phyloP scores from a whole-genome alignment of 257 asterid genomes.

The Solanum rostratum region DNA sequence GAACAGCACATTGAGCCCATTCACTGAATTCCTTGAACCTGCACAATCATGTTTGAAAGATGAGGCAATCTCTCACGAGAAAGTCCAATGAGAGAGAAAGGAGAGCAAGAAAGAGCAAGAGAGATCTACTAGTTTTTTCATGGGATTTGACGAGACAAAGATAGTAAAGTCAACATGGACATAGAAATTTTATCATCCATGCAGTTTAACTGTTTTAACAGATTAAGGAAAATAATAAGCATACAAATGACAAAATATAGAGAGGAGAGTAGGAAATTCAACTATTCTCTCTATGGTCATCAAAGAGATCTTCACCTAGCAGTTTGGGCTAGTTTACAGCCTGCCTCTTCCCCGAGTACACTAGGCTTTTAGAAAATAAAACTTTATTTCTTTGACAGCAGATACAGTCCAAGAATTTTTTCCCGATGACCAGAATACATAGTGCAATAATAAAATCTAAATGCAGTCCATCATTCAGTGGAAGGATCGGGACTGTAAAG shows the following conservation, averaged over 20 bases:
- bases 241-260: background rate
- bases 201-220: background rate
- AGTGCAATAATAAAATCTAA: background rate
- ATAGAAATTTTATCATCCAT: background rate
- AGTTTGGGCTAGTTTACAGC: background rate
- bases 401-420: background rate
- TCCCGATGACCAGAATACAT: background rate
- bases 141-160: background rate
- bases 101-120: background rate
- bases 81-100: background rate
- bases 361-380: background rate
- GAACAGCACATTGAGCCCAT: slow-evolving; percentile 96
- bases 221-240: background rate
- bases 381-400: background rate
- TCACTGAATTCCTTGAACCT: slow-evolving; percentile 91
- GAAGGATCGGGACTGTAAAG: background rate
- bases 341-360: background rate
- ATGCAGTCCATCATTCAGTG: background rate
- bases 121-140: background rate
- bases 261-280: background rate
- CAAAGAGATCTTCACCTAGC: background rate
- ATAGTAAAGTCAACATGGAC: background rate
- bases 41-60: slow-evolving; percentile 21
- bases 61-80: background rate
- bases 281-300: background rate